These are phyloP conservation scores for Candida silvicultrix DNA, from an alignment of 805 yeast genomes.

Conservation along the genomic window DNA sequence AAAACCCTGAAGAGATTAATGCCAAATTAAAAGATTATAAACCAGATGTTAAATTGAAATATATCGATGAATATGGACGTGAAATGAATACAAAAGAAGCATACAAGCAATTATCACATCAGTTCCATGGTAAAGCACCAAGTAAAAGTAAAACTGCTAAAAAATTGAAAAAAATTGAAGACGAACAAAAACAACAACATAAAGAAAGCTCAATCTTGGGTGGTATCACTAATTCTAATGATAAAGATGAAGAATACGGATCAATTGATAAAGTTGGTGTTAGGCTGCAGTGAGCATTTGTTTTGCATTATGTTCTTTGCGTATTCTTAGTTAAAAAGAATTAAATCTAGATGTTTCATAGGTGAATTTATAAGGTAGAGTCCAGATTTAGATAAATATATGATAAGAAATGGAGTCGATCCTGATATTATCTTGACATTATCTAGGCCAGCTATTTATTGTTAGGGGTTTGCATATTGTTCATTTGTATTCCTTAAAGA, in stretches of 20 bases:
- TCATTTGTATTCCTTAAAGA: too few species aligned
- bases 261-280: neutral
- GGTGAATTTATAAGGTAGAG: too few species aligned
- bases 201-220: conserved; percentile 1
- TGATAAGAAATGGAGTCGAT: too few species aligned
- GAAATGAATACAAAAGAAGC: conserved; percentile 48
- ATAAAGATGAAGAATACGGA: neutral
- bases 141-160: conserved; percentile 17
- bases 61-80: conserved; percentile 47
- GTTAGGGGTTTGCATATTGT: too few species aligned
- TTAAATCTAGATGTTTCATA: neutral
- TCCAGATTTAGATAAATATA: too few species aligned
- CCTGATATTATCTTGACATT: too few species aligned
- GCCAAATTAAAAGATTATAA: conserved; percentile 28
- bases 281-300: neutral
- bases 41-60: conserved; percentile 42
- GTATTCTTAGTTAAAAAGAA: too few species aligned
- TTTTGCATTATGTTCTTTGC: too few species aligned
- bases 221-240: neutral
- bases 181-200: conserved; percentile 8
- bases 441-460: too few species aligned
- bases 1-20: conserved; percentile 7
- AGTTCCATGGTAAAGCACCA: conserved; percentile 45
- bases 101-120: conserved; percentile 52
- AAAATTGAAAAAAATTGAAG: conserved; percentile 13